Base-by-base conservation (phyloP, 169 alveolate species). In the Cryptosporidium sp. region DNA sequence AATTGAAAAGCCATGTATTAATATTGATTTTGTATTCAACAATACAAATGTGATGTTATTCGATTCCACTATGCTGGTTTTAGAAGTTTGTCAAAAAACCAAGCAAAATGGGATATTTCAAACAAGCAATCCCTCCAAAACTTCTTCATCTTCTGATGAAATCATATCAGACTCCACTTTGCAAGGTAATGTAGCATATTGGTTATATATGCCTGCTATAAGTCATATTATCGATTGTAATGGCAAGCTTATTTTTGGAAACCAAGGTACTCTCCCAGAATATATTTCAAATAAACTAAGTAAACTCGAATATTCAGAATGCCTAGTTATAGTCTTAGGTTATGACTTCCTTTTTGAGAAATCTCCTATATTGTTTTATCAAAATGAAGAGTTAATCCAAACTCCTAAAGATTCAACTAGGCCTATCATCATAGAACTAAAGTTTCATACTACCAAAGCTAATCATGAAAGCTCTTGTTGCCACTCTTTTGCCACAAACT, bases 391-490 rank as follows among this genome's bases (percentile, higher is more conserved):
- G 12, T 29, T 80, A 16, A 61, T 80, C 37, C 72, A 80, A 62
- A 16, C 23, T 6, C 75, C 89, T 16, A 80, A 65, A 44, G 67
- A 62, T 16, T 60, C 69, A 6, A 80, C 26, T 9, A 80, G 52
- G 10, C 89, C 89, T n/a, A 80, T 33, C 16, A 48, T 80, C 12
- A 62, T 80, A 9, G 67, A 62, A 48, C 68, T 80, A 16, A 80
- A 37, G 53, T 60, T 80, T 37, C 89, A 80, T 26, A 80, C 69
- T 29, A 45, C 4, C 39, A 80, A 62, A 29, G 75, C 80, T 3
- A 45, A 65, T 14, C 89, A 80, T 31, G 89, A 80, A 42, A 37
- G 70, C 29, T 62, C 73, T 26, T 80, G 89, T 31, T 80, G 89
- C n/a, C 48, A 29, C 10, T 80, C 89, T 4, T 80, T 80, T 80